phyloP scores from a whole-genome alignment of 257 asterid genomes.

The Solanum medicagineum region DNA sequence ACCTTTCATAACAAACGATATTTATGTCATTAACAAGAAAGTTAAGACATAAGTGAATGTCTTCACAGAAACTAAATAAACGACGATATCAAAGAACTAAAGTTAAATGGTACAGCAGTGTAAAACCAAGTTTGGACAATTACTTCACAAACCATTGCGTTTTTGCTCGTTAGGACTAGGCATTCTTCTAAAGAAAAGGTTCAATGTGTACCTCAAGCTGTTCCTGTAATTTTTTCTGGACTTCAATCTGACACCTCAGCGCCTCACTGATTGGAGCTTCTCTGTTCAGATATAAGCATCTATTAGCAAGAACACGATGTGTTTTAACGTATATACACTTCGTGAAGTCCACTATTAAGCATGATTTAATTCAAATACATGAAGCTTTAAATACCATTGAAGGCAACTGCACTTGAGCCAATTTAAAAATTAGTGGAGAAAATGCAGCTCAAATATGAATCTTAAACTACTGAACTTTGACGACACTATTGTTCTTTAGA shows the following conservation, averaged over 20 bases:
- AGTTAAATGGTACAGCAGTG: background rate
- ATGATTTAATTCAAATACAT: background rate
- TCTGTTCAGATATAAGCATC: constrained; percentile 20
- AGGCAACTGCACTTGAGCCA: background rate
- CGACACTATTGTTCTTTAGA: background rate
- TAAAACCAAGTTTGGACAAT: background rate
- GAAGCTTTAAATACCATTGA: background rate
- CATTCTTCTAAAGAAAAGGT: background rate
- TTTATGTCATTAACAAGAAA: background rate
- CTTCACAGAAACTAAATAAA: background rate
- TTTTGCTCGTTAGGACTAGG: background rate
- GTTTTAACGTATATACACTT: background rate
- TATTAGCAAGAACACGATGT: background rate
- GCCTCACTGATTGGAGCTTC: constrained; percentile 62
- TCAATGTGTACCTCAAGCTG: constrained; percentile 57
- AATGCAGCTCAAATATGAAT: background rate
- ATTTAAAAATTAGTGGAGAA: background rate
- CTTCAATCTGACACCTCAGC: constrained; percentile 55
- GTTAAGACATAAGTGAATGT: background rate
- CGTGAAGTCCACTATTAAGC: background rate
- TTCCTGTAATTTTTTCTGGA: constrained; percentile 57
- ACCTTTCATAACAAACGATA: constrained; percentile 37
- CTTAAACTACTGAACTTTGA: background rate
- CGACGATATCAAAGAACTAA: background rate
- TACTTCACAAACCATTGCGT: background rate